Evolutionary conservation across 106 monocot species (phyloP), one percentile per base, ranked within the genome.

Genomic region (Triglochin maritima): DNA sequence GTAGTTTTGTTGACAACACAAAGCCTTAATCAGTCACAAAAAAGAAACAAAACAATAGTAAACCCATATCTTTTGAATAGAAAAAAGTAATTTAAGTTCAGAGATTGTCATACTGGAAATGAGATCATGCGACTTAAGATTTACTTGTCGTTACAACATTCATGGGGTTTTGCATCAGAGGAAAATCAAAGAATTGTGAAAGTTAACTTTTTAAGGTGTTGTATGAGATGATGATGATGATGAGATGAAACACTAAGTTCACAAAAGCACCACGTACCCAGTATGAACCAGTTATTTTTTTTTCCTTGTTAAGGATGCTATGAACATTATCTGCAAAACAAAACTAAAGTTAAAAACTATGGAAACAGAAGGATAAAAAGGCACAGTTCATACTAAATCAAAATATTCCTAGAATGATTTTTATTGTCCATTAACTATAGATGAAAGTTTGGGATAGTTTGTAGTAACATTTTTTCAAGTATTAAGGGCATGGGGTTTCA

Each of bases 231-330:
- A 55, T 55, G 29, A 29, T 29, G 0, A 0, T 29, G 29, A 29
- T 1, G 29, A 55, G 3, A 55, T 12, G 3, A 55, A 3, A 55
- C 14, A 55, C 14, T n/a, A 5, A 12, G 13, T 12, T 9, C 11
- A 55, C 13, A 12, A 4, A 69, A 59, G 56, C 14, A 15, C 58
- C 60, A 59, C 79, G 67, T 92, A 92, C 92, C 92, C 92, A 92
- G 60, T 92, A 87, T 66, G 87, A 92, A 51, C 80, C 84, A 63
- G 92, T 92, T 85, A 85, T 83, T 57, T 85, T 69, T 44, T 75
- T 46, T 3, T 80, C 85, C 85, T 92, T 92, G 59, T 79, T 73
- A 56, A 85, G 65, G 76, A 87, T 77, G 79, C 92, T 92, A 60
- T 92, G 92, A 70, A 92, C 68, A 79, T 87, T 92, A 59, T 80